A percentile compares a stretch with the other conserved stretches of the same genome.
Conservation (phyloP, 1,284 basidiomycete species). For the Rhodofomes roseus region DNA sequence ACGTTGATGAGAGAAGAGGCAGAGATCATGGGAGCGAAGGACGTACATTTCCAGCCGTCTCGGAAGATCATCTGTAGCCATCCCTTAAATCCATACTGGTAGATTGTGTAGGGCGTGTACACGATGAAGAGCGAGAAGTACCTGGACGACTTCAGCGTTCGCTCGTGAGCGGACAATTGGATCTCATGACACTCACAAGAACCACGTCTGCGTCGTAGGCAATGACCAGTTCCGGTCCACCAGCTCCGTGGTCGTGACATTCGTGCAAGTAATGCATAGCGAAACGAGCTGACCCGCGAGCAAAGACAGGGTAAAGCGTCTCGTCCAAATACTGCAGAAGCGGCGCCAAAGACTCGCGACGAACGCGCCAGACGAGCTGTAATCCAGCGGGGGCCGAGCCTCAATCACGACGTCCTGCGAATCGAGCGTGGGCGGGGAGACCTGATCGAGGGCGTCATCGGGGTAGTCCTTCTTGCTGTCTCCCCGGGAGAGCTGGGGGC, state of each 20-base stretch:
- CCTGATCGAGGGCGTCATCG: constrained; percentile 11
- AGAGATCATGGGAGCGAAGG: neutral
- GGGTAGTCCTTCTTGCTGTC: constrained; percentile 14
- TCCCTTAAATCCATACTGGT: constrained; percentile 74
- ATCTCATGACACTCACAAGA: constrained; percentile 70
- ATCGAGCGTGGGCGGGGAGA: constrained; percentile 2
- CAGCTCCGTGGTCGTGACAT: constrained; percentile 78
- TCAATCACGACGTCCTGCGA: neutral
- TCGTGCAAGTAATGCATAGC: constrained; percentile 83
- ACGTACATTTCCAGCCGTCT: constrained; percentile 84
- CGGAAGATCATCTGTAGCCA: constrained; percentile 68
- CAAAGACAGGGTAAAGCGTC: constrained; percentile 61
- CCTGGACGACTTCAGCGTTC: constrained; percentile 39
- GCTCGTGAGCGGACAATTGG: no score
- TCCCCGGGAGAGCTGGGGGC: constrained; percentile 1
- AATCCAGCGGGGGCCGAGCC: constrained; percentile 53
- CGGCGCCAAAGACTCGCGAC: constrained; percentile 46
- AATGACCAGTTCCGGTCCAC: constrained; percentile 66
- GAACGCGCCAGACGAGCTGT: constrained; percentile 53
- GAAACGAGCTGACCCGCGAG: constrained; percentile 80
- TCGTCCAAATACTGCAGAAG: constrained; percentile 73
- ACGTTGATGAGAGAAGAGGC: neutral
- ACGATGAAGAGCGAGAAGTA: constrained; percentile 73
- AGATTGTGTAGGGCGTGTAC: constrained; percentile 87
- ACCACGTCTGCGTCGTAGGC: constrained; percentile 79